Base-by-base conservation (phyloP, 2,329 filamentous ascomycete genomes). In the Pestalotiopsis sp. region DNA sequence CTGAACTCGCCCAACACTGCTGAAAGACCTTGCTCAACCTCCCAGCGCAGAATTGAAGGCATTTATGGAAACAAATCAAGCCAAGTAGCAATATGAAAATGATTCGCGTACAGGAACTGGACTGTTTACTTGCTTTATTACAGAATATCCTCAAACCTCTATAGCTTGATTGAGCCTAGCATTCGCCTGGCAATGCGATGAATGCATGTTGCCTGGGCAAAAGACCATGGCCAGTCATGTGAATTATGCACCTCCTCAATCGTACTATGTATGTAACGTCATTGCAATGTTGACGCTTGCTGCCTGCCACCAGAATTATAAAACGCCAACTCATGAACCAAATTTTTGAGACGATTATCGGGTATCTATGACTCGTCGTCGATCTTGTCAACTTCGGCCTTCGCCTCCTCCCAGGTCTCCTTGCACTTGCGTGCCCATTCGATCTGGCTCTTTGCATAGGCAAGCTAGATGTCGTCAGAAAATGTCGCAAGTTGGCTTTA, bases 391-490 rank as follows among this genome's bases (percentile, higher is more conserved):
- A 97, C 93, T 79, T 98, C 95, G 3, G 89, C 89, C 74, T 91
- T 92, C 1, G 95, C 95, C 78, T 97, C 95, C 76, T 95, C 93
- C 95, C 95, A 98, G 6, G 94, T 94, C 75, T 95, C 94, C 78
- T 95, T 90, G 80, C 92, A 95, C 80, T 95, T 95, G 81, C 91
- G 93, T 3, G 95, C 95, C 95, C 95, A 98, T 79, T 97, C 94
- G 70, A 98, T 90, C 78, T 98, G 95, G 79, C 92, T 95, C 80
- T 93, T 93, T 13, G 95, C 95, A 80, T 97, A 98, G 39, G 94
- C 93, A 76, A 97, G 89, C 95, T 97, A 74, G 36, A 17, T 65
- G 20, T n/a, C 39, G 57, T 27, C n/a, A 67, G 67, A 64, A 71
- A 65, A 23, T 23, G 17, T 14, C 5, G 20, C 20, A 52, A 4